These are phyloP conservation scores for Coniochaeta ligniaria DNA, from an alignment of 2,329 filamentous ascomycete genomes.

Conservation along the genomic window DNA sequence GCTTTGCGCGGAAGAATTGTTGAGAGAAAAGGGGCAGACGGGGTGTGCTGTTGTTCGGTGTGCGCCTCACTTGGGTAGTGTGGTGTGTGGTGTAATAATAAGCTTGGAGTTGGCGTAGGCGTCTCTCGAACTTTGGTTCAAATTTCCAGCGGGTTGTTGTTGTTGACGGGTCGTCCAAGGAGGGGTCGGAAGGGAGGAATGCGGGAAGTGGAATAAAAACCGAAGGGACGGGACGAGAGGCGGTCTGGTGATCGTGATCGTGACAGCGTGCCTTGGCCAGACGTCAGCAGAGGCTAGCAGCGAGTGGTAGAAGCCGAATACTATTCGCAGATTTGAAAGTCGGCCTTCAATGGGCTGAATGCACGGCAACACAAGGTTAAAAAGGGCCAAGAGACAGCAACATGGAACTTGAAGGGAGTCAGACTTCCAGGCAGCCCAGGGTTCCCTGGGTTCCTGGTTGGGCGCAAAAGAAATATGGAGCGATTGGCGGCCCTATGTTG, in stretches of 20 bases:
- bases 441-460: neutral
- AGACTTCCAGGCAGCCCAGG: neutral
- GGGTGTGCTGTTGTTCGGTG: neutral
- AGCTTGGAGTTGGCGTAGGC: neutral
- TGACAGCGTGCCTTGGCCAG: neutral
- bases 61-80: neutral
- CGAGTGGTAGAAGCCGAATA: neutral
- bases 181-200: neutral
- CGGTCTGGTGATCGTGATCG: slow-evolving; percentile 1
- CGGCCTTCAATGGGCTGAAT: neutral
- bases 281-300: neutral
- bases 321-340: neutral
- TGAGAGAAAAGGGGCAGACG: neutral
- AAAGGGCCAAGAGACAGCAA: neutral
- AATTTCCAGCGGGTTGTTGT: neutral
- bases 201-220: neutral
- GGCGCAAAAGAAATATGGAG: neutral
- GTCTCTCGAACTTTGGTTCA: neutral
- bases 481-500: neutral
- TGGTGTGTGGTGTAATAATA: neutral
- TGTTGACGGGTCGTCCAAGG: neutral
- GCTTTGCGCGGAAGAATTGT: neutral
- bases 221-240: neutral
- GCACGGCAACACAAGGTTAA: neutral
- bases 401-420: neutral